A percentile compares a stretch with the other conserved stretches of the same genome.
phyloP scores from a whole-genome alignment of 805 yeast genomes.

The Metschnikowia kunwiensis region DNA sequence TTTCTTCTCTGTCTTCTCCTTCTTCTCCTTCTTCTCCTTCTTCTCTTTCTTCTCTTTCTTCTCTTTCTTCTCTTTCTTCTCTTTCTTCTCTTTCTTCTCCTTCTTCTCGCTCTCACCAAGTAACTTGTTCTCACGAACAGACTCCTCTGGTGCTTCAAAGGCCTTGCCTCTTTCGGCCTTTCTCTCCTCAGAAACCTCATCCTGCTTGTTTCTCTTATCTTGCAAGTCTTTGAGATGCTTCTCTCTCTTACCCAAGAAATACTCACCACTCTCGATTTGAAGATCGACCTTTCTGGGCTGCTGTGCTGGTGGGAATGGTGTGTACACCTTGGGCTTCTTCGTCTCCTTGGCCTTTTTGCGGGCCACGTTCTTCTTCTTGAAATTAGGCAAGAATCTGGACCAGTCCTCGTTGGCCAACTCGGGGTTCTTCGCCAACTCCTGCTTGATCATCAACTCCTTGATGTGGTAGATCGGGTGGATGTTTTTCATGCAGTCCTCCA shows the following conservation, averaged over 20 bases:
- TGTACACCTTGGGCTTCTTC: slow-evolving; percentile 67
- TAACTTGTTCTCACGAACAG: slow-evolving; percentile 44
- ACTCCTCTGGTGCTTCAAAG: slow-evolving; percentile 84
- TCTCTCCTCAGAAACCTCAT: slow-evolving; percentile 60
- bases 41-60: slow-evolving; percentile 23
- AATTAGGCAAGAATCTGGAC: slow-evolving; percentile 93
- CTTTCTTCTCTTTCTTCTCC: slow-evolving; percentile 22
- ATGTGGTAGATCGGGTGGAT: slow-evolving; percentile 97
- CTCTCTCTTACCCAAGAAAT: slow-evolving; percentile 84
- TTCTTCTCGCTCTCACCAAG: slow-evolving; percentile 16
- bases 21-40: slow-evolving; percentile 23
- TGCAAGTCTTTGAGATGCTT: slow-evolving; percentile 67
- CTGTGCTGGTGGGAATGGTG: slow-evolving; percentile 99
- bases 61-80: slow-evolving; percentile 23
- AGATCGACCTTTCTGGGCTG: slow-evolving; percentile 95
- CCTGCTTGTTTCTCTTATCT: slow-evolving; percentile 78
- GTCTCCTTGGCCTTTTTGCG: slow-evolving; percentile 75
- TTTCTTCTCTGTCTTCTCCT: slow-evolving; percentile 25
- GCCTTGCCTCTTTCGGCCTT: slow-evolving; percentile 72
- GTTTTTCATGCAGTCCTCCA: slow-evolving; percentile 96
- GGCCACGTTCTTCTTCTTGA: slow-evolving; percentile 93
- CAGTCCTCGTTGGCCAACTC: slow-evolving; percentile 95
- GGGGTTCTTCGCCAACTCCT: slow-evolving; percentile 92
- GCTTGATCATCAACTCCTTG: slow-evolving; percentile 95
- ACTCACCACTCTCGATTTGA: slow-evolving; percentile 97